phyloP scores from a whole-genome alignment of 2,329 filamentous ascomycete species.

The Neonectria faginata region DNA sequence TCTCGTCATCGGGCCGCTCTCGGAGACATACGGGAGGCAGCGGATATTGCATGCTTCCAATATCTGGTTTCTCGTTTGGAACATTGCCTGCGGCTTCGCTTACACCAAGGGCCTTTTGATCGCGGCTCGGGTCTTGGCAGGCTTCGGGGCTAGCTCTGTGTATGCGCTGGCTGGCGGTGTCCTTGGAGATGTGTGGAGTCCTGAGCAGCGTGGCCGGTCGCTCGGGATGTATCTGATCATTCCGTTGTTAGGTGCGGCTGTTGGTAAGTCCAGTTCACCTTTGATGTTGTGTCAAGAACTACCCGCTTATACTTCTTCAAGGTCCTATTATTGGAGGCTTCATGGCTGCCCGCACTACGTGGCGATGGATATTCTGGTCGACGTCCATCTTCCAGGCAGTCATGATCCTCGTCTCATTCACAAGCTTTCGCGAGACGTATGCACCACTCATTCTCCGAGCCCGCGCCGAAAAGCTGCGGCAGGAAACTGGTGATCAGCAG shows the following conservation, averaged over 20 bases:
- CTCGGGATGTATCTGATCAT: constrained; percentile 53
- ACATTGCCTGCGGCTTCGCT: constrained; percentile 58
- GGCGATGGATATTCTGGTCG: constrained; percentile 61
- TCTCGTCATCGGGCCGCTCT: constrained; percentile 57
- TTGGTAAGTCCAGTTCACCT: constrained; percentile 44
- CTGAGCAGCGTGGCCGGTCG: constrained; percentile 58
- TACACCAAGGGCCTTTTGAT: constrained; percentile 55
- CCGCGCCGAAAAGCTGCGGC: constrained; percentile 49
- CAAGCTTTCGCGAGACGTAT: constrained; percentile 55
- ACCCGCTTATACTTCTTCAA: constrained; percentile 15
- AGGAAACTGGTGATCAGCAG: constrained; percentile 43
- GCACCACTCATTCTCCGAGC: constrained; percentile 50
- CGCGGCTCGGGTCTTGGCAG: constrained; percentile 59
- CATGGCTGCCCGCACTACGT: constrained; percentile 51
- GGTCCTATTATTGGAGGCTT: constrained; percentile 56
- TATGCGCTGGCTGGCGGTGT: constrained; percentile 61
- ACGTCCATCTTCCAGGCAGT: constrained; percentile 56
- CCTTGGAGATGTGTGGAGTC: constrained; percentile 59
- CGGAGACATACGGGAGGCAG: constrained; percentile 62
- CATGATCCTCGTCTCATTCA: constrained; percentile 50
- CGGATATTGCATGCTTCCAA: constrained; percentile 58
- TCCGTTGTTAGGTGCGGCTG: constrained; percentile 54
- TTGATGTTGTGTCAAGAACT: background rate
- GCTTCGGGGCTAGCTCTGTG: constrained; percentile 60
- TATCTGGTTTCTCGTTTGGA: constrained; percentile 63